phyloP scores from a whole-genome alignment of 805 yeast genomes.

The Suhomyces faveliae region DNA sequence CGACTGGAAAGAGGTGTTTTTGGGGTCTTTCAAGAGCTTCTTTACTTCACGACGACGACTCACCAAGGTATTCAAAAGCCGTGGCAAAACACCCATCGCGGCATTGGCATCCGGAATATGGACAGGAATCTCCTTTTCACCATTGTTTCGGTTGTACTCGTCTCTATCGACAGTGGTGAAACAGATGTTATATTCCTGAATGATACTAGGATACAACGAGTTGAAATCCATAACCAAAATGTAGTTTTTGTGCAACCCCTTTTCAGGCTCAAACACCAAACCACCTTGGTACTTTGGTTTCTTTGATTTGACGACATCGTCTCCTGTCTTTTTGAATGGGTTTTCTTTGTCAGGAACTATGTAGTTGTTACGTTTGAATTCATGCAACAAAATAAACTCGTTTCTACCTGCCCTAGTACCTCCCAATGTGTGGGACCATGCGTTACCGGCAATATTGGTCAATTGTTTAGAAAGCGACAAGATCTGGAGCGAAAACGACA shows the following conservation, averaged over 20 bases:
- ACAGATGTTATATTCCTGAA: conserved; percentile 95
- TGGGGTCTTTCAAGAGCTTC: conserved; percentile 73
- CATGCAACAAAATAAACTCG: conserved; percentile 89
- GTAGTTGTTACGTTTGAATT: conserved; percentile 74
- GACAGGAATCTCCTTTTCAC: conserved; percentile 48
- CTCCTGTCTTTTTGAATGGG: conserved; percentile 36
- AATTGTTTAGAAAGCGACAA: conserved; percentile 86
- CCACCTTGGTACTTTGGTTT: conserved; percentile 89
- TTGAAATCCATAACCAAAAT: conserved; percentile 97
- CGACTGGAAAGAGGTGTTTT: conserved; percentile 57
- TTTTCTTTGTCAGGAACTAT: conserved; percentile 86
- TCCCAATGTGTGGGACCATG: conserved; percentile 91
- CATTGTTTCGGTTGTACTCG: conserved; percentile 50
- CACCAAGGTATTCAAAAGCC: conserved; percentile 78
- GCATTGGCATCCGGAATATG: conserved; percentile 58
- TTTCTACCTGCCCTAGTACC: conserved; percentile 97
- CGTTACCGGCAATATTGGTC: conserved; percentile 93
- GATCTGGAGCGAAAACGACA: conserved; percentile 81
- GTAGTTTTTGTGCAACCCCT: conserved; percentile 86
- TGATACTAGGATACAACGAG: conserved; percentile 93
- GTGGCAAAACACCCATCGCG: conserved; percentile 81
- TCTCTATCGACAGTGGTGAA: conserved; percentile 89
- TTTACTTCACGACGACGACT: conserved; percentile 92
- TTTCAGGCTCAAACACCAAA: conserved; percentile 93
- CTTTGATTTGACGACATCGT: conserved; percentile 48